These are phyloP conservation scores for Geoglossum glabrum DNA, from an alignment of 495 filamentous ascomycete species.

Conservation along the genomic window DNA sequence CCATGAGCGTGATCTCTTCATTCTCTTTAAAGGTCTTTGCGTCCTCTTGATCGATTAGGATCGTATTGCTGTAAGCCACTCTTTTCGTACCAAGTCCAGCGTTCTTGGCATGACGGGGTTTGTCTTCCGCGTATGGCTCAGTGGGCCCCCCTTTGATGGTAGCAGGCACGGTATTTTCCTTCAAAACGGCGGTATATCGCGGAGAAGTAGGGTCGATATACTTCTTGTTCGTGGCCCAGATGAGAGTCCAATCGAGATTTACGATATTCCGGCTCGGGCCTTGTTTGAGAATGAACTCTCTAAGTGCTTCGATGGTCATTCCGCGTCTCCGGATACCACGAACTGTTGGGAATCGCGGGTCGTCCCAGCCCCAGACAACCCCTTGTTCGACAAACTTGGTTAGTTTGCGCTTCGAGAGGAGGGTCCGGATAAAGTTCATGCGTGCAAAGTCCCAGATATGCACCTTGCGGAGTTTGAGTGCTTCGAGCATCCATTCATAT, in stretches of 20 bases:
- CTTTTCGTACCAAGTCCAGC: conserved; percentile 65
- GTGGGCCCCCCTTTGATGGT: conserved; percentile 48
- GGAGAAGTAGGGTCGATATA: conserved; percentile 77
- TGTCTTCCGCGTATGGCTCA: conserved; percentile 45
- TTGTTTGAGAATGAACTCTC: conserved; percentile 85
- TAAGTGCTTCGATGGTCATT: conserved; percentile 73
- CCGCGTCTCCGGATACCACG: conserved; percentile 74
- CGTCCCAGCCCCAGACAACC: conserved; percentile 81
- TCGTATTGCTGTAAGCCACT: conserved; percentile 46
- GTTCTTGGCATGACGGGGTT: conserved; percentile 77
- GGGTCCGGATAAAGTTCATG: conserved; percentile 84
- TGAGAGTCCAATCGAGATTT: conserved; percentile 74
- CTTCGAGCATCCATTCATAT: conserved; percentile 89
- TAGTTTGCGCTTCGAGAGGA: conserved; percentile 87
- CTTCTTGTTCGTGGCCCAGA: conserved; percentile 94
- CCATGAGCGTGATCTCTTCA: conserved; percentile 91
- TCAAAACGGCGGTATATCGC: conserved; percentile 61
- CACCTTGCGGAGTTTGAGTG: conserved; percentile 66
- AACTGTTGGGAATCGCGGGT: conserved; percentile 87
- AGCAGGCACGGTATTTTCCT: conserved; percentile 45
- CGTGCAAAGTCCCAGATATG: conserved; percentile 96
- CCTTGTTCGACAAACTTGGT: conserved; percentile 80
- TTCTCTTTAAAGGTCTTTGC: conserved; percentile 59
- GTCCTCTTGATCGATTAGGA: conserved; percentile 74
- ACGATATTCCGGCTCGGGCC: conserved; percentile 76